Evolutionary conservation across 441 rosid species (phyloP).

Genomic region (Brassica balearica): DNA sequence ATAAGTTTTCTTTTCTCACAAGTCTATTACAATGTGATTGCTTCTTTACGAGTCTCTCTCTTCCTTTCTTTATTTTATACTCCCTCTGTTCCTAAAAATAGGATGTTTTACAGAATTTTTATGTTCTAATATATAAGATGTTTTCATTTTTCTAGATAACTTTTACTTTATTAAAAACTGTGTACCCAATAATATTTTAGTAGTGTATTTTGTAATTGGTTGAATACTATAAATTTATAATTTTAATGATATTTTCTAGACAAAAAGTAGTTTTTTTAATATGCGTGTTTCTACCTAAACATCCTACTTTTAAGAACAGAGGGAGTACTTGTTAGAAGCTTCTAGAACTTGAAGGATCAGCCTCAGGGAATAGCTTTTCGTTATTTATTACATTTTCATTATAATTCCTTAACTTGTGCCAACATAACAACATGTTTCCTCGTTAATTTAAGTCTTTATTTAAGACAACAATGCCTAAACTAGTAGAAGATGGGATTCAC

Average conservation of each 20-base stretch:
- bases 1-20: slow-evolving; percentile 1
- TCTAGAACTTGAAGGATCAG: background rate
- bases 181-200: too few relatives aligned
- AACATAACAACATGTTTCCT: background rate
- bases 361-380: background rate
- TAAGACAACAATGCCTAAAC: background rate
- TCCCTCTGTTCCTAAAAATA: too few relatives aligned
- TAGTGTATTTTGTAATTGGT: too few relatives aligned
- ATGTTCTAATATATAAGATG: too few relatives aligned
- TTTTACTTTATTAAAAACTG: too few relatives aligned
- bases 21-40: background rate
- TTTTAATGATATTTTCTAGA: too few relatives aligned
- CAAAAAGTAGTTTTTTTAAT: too few relatives aligned
- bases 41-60: background rate
- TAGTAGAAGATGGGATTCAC: background rate
- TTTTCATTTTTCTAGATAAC: too few relatives aligned
- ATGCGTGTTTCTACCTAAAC: too few relatives aligned
- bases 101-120: too few relatives aligned
- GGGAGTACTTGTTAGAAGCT: background rate
- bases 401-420: background rate
- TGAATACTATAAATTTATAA: too few relatives aligned
- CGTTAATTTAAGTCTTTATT: background rate
- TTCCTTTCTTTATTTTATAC: background rate
- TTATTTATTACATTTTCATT: background rate
- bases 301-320: too few relatives aligned